A percentile compares a stretch with the other conserved stretches of the same genome.
Conservation (phyloP, 2,329 filamentous ascomycete genomes). For the Boeremia exigua region DNA sequence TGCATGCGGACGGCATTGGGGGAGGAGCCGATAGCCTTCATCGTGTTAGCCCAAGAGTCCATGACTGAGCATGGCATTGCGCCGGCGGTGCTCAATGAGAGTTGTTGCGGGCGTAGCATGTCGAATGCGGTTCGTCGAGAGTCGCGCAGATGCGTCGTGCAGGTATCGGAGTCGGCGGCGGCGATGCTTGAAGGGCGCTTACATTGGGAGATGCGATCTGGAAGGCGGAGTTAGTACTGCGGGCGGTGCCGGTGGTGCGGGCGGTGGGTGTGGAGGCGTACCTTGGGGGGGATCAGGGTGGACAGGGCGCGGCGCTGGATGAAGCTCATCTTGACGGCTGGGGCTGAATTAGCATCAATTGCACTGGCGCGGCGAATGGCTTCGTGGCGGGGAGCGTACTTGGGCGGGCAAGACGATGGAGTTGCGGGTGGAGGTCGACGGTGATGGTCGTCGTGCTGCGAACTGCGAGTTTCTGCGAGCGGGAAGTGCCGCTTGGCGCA, state of each 20-base stretch:
- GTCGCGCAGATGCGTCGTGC: neutral
- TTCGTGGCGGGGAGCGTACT: conserved; percentile 33
- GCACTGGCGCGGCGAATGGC: conserved; percentile 17
- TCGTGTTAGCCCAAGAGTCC: conserved; percentile 26
- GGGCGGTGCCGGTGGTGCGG: conserved; percentile 6
- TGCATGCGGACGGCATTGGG: conserved; percentile 98
- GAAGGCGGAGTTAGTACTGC: conserved; percentile 47
- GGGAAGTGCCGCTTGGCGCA: conserved; percentile 25
- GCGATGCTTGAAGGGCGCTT: conserved; percentile 53
- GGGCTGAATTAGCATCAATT: conserved; percentile 48
- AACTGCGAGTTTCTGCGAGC: conserved; percentile 38
- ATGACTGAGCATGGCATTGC: neutral
- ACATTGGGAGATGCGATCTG: conserved; percentile 86
- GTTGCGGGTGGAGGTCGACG: conserved; percentile 41
- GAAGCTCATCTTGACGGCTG: conserved; percentile 82
- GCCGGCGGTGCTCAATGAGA: neutral
- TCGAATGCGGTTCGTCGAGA: neutral
- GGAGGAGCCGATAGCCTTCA: conserved; percentile 88
- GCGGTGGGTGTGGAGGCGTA: conserved; percentile 54
- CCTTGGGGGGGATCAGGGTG: conserved; percentile 99
- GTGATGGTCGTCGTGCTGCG: conserved; percentile 39
- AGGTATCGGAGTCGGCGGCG: conserved; percentile 14
- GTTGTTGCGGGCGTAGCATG: neutral
- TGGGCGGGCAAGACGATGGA: conserved; percentile 45
- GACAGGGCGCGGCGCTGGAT: conserved; percentile 89